A percentile compares a stretch with the other conserved stretches of the same genome.
Evolutionary conservation across 2,329 filamentous ascomycete species (phyloP).

Genomic region (Exserohilum rostratum): DNA sequence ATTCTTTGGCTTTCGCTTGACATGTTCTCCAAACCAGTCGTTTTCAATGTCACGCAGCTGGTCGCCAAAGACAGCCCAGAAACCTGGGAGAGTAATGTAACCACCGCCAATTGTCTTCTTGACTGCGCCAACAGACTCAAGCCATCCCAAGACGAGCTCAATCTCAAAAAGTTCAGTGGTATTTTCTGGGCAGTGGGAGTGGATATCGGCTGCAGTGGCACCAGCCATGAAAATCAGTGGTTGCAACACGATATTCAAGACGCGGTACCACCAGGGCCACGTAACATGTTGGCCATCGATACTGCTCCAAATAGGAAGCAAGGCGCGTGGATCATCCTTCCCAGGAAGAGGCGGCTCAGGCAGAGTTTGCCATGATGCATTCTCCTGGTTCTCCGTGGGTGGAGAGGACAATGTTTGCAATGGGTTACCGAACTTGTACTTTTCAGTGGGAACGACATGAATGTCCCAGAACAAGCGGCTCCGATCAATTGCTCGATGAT

Average conservation of each 20-base stretch:
- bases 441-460: slow-evolving; percentile 62
- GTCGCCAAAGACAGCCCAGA: slow-evolving; percentile 46
- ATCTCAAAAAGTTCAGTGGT: slow-evolving; percentile 42
- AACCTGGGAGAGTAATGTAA: slow-evolving; percentile 27
- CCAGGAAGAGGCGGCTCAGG: slow-evolving; percentile 39
- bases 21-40: slow-evolving; percentile 41
- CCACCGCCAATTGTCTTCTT: slow-evolving; percentile 25
- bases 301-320: slow-evolving; percentile 73
- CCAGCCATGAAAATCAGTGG: slow-evolving; percentile 67
- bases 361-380: slow-evolving; percentile 24
- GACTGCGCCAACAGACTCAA: slow-evolving; percentile 32
- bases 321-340: slow-evolving; percentile 49
- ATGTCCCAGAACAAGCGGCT: slow-evolving; percentile 69
- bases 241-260: slow-evolving; percentile 67
- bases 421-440: slow-evolving; percentile 63
- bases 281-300: slow-evolving; percentile 66
- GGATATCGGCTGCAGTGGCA: slow-evolving; percentile 60
- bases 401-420: slow-evolving; percentile 54
- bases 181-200: slow-evolving; percentile 44
- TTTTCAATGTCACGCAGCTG: slow-evolving; percentile 31
- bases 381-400: slow-evolving; percentile 7
- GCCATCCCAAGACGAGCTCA: slow-evolving; percentile 41
- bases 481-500: slow-evolving; percentile 71
- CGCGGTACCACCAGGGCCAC: slow-evolving; percentile 66
- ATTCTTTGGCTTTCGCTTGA: slow-evolving; percentile 32